phyloP scores from a whole-genome alignment of 2,329 filamentous ascomycete genomes.

The Alternaria conjuncta region DNA sequence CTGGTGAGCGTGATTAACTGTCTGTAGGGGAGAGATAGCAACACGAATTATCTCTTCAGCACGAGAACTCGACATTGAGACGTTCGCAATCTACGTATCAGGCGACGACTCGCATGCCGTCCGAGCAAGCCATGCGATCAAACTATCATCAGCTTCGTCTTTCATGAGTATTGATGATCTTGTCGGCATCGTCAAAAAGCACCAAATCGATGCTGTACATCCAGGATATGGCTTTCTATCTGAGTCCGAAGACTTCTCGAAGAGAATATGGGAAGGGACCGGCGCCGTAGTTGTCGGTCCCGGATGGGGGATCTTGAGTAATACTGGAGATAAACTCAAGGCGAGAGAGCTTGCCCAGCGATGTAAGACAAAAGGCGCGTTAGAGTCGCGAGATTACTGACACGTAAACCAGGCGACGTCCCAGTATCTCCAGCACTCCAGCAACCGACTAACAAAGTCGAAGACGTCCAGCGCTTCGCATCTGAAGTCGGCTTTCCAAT shows the following conservation, averaged over 20 bases:
- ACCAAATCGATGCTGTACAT: conserved; percentile 63
- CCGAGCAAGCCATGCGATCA: conserved; percentile 59
- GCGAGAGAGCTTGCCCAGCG: conserved; percentile 59
- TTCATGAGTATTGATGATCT: conserved; percentile 62
- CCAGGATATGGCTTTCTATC: conserved; percentile 70
- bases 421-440: conserved; percentile 59
- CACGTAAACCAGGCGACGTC: conserved; percentile 47
- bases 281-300: conserved; percentile 61
- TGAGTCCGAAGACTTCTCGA: conserved; percentile 60
- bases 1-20: background rate
- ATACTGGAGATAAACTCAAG: conserved; percentile 63
- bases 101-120: conserved; percentile 63
- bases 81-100: conserved; percentile 62
- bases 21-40: conserved; percentile 66
- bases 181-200: conserved; percentile 55
- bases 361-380: conserved; percentile 41
- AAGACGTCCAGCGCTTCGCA: conserved; percentile 65
- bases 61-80: conserved; percentile 64
- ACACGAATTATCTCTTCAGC: conserved; percentile 65
- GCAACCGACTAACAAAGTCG: conserved; percentile 51
- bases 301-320: conserved; percentile 62
- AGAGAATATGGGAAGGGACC: conserved; percentile 57
- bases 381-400: background rate
- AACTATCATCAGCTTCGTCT: conserved; percentile 57
- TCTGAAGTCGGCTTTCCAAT: conserved; percentile 59